Base-by-base conservation (phyloP, 441 rosid species). In the Adansonia grandidieri region DNA sequence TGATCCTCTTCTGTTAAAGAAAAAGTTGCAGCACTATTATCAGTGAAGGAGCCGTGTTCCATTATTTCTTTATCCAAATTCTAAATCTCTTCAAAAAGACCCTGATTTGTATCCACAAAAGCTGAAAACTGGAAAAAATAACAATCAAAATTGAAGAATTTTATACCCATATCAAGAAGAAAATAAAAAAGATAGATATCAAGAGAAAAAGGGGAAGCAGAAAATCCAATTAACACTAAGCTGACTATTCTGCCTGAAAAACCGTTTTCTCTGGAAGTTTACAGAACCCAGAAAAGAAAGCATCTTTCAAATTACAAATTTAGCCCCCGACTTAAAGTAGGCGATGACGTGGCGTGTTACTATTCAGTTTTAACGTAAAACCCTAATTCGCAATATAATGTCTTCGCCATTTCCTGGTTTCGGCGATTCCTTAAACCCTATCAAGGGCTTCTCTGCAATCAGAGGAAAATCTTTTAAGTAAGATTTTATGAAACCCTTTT, bases 1-100 rank as follows among this genome's bases (percentile, higher is more conserved):
- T 96, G 98, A 82, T 93, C 98, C 80, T 94, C 98, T 22, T 90
- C 93, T 0, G 87, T 72, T 10, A 94, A 78, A 66, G 92, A 86
- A 85, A 96, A 93, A 5, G 99, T 84, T 48, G 95, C 95, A 40
- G 79, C 82, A 60, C 87, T 85, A 57, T 83, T 86, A 85, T 91
- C 93, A 32, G 74, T 76, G 45, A 86, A 84, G 45, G 91, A 87
- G 8, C 90, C 88, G 56, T 86, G 93, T 78, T 93, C 96, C 97
- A 93, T 91, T 66, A 22, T 58, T 45, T 80, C 72, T 58, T 71
- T n/a, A 65, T 51, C 37, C 20, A 64, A 51, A 62, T 44, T 22
- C 73, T 28, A 5, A n/a, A 45, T 47, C 32, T 8, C 50, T 32
- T 40, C 42, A 28, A 28, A 28, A 28, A 28, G 32, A 28, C 2